Evolutionary conservation across 176 grass and related monocot genomes (phyloP), one percentile per base, ranked within the genome.

Genomic region (Chloris gayana): DNA sequence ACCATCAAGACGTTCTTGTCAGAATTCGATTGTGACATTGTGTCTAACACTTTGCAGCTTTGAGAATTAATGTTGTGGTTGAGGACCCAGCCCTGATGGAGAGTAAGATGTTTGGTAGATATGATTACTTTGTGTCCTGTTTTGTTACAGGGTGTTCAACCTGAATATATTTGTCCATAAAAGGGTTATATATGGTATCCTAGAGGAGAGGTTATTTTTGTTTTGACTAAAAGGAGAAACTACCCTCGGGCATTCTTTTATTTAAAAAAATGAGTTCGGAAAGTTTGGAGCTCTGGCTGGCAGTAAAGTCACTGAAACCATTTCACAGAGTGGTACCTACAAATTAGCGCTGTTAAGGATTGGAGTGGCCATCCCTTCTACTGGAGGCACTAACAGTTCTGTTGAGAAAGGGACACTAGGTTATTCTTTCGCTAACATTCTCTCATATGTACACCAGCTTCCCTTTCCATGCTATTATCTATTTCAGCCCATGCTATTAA

Each of bases 1-100:
- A 38, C 32, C 71, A 74, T 35, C 49, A 33, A 33, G 2, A 30
- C 3, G 17, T 72, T 72, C 69, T 72, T 72, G 14, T 82, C 41
- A 53, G 17, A 33, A 11, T 74, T 74, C 15, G 0, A 65, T 22
- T n/a, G 18, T 74, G 31, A 12, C 14, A 65, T 22, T n/a, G 18
- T 74, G 31, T 12, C 14, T 4, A 11, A 34, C 47, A 67, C 15
- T 32, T 27, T 83, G 39, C 25, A 57, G 26, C 24, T 75, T 75
- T 9, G 8, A 58, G 35, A 8, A 66, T 74, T 13, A 73, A 73
- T 53, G 27, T 21, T 72, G 30, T 14, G 31, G 72, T 37, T 74
- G 35, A 37, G 35, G 35, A 37, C 35, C 35, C 35, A 37, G 7
- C 35, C 35, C 35, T 37, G 3, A 3, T 37, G 35, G 35, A 37